Evolutionary conservation across 805 yeast species (phyloP).

Genomic region (Torulaspora quercuum): DNA sequence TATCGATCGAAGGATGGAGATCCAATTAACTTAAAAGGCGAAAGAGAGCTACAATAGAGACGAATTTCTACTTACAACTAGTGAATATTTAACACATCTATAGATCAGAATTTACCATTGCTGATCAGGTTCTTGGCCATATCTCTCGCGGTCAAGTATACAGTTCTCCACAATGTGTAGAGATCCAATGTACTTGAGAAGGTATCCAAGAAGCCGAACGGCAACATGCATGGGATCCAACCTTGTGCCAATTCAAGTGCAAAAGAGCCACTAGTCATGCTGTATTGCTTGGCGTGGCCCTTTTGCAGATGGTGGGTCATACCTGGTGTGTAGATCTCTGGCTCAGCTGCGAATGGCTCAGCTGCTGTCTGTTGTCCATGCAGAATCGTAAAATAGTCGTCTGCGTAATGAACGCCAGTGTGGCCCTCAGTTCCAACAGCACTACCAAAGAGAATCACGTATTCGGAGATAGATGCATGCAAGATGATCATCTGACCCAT

Average conservation of each 20-base stretch:
- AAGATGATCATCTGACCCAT: conserved; percentile 95
- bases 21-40: no score
- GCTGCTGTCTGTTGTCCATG: conserved; percentile 77
- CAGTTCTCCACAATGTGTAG: conserved; percentile 64
- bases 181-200: conserved; percentile 78
- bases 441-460: conserved; percentile 87
- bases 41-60: no score
- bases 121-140: conserved; percentile 63
- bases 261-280: conserved; percentile 76
- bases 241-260: conserved; percentile 98
- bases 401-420: conserved; percentile 93
- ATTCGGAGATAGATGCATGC: conserved; percentile 93
- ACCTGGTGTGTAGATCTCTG: conserved; percentile 82
- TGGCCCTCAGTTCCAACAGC: conserved; percentile 97
- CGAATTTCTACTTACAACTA: no score
- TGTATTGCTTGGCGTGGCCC: conserved; percentile 78
- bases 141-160: conserved; percentile 68
- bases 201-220: conserved; percentile 86
- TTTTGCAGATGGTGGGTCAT: conserved; percentile 73
- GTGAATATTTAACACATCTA: no score
- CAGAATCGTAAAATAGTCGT: conserved; percentile 91
- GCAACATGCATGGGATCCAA: conserved; percentile 97
- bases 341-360: conserved; percentile 54
- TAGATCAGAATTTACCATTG: conserved; percentile 68
- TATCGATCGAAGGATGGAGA: no score